Base-by-base conservation (phyloP, 2,329 filamentous ascomycete species). In the Trichoderma polysporum region DNA sequence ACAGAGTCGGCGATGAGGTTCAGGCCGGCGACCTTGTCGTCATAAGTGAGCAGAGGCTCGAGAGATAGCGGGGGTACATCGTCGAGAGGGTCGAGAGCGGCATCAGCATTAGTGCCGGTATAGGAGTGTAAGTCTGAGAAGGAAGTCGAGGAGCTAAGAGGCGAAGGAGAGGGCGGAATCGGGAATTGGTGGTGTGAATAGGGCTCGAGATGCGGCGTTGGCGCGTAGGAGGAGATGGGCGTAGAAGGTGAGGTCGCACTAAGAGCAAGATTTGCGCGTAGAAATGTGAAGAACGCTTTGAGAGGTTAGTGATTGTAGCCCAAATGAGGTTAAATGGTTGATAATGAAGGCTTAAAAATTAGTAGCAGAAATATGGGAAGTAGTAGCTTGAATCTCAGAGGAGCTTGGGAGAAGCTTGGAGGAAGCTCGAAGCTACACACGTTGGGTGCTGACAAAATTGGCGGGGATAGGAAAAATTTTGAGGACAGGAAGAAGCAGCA, bases 1-100 rank as follows among this genome's bases (percentile, higher is more conserved):
- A 96, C 86, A 67, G 90, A 92, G 78, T 94, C 92, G 68, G 92
- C 90, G 45, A 97, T 84, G 22, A 97, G 86, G 69, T 86, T 86
- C 60, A 97, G 82, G 19, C 90, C 89, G 66, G 88, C 84, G 69
- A 88, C 79, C 74, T 90, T 88, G 76, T 93, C 90, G 60, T 82
- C 75, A 58, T 86, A 80, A 58, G 74, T 74, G 53, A 82, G 81
- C 50, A 89, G 79, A 25, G 85, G 76, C 71, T 87, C 86, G 60
- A 91, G 87, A 59, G 84, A 85, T 50, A 93, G 85, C 9, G 88
- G 84, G 6, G 89, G 88, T 66, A 91, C 82, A 72, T 79, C 78
- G 70, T 86, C 84, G 68, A 67, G 58, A 22, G 31, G 58, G 13
- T 47, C 56, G 22, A 75, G 74, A 57, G 73, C 70, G 41, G 73